A percentile compares a stretch with the other conserved stretches of the same genome.
phyloP scores from a whole-genome alignment of 208 protist species.

The Angomonas desouzai region DNA sequence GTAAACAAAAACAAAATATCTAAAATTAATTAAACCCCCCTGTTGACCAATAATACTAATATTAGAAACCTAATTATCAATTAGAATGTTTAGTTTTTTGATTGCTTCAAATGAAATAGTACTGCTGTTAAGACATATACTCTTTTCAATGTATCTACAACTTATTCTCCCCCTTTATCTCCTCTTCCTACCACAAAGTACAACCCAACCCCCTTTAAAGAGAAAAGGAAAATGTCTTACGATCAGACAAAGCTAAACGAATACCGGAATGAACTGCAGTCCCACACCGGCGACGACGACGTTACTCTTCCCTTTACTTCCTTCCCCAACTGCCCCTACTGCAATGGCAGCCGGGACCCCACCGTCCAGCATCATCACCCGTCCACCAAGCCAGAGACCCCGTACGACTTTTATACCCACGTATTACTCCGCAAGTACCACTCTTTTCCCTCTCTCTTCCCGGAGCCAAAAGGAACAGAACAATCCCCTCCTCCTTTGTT shows the following conservation, averaged over 20 bases:
- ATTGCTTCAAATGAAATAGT: too few species aligned
- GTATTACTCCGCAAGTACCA: constrained; percentile 54
- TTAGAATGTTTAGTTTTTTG: too few species aligned
- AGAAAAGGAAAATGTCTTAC: constrained; percentile 32
- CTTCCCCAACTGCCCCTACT: constrained; percentile 66
- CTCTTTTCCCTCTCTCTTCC: constrained; percentile 11
- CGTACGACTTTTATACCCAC: constrained; percentile 61
- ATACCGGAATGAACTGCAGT: constrained; percentile 22
- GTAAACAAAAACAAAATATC: too few species aligned
- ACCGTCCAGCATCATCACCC: constrained; percentile 66
- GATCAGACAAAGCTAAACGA: constrained; percentile 19
- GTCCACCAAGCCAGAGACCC: constrained; percentile 42
- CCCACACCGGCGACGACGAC: not conserved
- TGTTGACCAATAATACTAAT: too few species aligned
- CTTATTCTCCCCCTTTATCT: too few species aligned
- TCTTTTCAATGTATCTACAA: too few species aligned
- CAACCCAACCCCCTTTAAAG: too few species aligned
- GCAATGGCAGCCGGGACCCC: constrained; percentile 38
- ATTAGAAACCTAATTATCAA: too few species aligned
- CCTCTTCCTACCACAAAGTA: too few species aligned
- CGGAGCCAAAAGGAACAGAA: not conserved
- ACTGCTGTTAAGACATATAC: too few species aligned
- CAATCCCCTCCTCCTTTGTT: constrained; percentile 28
- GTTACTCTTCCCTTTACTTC: constrained; percentile 17
- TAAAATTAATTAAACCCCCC: too few species aligned